Conservation (phyloP, 257 asterid genomes). For the Ophiorrhiza pumila region DNA sequence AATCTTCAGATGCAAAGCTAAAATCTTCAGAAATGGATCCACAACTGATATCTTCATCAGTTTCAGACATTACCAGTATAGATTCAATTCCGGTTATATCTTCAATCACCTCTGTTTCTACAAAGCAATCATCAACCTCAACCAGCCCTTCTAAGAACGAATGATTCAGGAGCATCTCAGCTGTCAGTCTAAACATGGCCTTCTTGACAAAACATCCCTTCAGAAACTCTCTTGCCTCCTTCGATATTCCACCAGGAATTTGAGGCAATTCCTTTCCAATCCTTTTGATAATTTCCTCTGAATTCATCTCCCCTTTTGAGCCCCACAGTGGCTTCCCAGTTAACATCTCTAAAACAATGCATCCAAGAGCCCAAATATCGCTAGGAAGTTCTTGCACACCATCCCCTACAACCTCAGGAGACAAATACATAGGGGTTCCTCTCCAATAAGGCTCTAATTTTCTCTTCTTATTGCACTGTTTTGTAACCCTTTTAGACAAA, state of each 20-base stretch:
- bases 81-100: conserved; percentile 51
- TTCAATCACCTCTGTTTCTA: conserved; percentile 38
- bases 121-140: conserved; percentile 32
- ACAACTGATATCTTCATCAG: conserved; percentile 40
- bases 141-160: conserved; percentile 50
- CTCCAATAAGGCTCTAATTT: conserved; percentile 68
- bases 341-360: conserved; percentile 78
- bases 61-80: conserved; percentile 43
- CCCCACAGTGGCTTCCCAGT: conserved; percentile 72
- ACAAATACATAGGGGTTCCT: conserved; percentile 73
- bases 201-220: conserved; percentile 86
- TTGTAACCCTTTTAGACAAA: conserved; percentile 55
- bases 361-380: conserved; percentile 90
- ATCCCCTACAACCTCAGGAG: conserved; percentile 76
- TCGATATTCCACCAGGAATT: conserved; percentile 47
- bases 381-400: conserved; percentile 60
- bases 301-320: conserved; percentile 25
- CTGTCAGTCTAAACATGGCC: conserved; percentile 61
- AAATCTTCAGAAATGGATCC: conserved; percentile 35
- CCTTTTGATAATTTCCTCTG: conserved; percentile 46
- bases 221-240: conserved; percentile 65
- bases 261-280: conserved; percentile 55
- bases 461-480: conserved; percentile 59
- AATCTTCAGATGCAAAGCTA: conserved; percentile 40
- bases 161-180: conserved; percentile 71